Conservation (phyloP, 495 filamentous ascomycete species). For the Friedmanniomyces endolithicus region DNA sequence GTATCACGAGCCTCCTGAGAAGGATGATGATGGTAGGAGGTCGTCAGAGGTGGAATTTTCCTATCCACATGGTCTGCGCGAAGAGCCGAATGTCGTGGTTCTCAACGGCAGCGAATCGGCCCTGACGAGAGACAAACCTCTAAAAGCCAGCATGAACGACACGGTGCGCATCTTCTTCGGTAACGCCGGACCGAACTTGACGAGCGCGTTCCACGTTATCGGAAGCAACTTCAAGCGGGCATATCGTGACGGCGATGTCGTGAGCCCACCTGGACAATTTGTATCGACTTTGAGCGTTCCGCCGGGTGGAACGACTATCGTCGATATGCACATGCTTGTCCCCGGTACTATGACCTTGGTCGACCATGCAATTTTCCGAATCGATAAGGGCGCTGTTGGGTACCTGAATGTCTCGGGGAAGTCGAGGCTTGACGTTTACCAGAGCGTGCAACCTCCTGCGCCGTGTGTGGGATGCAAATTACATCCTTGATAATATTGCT, state of each 20-base stretch:
- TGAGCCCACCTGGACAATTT: background rate
- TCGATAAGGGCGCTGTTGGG: constrained; percentile 1
- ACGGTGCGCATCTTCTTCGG: constrained; percentile 3
- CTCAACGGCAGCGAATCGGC: constrained; percentile 1
- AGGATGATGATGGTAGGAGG: background rate
- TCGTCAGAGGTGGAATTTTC: constrained; percentile 1
- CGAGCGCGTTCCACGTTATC: constrained; percentile 5
- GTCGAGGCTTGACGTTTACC: constrained; percentile 1
- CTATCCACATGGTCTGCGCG: background rate
- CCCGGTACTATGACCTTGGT: constrained; percentile 1
- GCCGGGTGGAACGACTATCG: constrained; percentile 2
- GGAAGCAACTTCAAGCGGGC: constrained; percentile 1
- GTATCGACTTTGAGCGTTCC: constrained; percentile 1
- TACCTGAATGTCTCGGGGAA: constrained; percentile 3
- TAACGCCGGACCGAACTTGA: constrained; percentile 4
- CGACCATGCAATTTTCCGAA: constrained; percentile 4
- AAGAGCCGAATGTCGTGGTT: constrained; percentile 1
- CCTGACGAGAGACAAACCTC: constrained; percentile 1
- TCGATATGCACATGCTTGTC: constrained; percentile 1
- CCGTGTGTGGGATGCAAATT: constrained; percentile 5
- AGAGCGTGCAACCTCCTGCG: background rate
- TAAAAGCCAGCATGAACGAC: background rate
- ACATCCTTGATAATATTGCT: constrained; percentile 1
- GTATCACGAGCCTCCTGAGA: constrained; percentile 5
- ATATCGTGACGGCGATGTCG: constrained; percentile 2